Evolutionary conservation across 1,139 yeast genomes (phyloP), one percentile per base, ranked within the genome.

Genomic region (Hanseniaspora gamundiae): DNA sequence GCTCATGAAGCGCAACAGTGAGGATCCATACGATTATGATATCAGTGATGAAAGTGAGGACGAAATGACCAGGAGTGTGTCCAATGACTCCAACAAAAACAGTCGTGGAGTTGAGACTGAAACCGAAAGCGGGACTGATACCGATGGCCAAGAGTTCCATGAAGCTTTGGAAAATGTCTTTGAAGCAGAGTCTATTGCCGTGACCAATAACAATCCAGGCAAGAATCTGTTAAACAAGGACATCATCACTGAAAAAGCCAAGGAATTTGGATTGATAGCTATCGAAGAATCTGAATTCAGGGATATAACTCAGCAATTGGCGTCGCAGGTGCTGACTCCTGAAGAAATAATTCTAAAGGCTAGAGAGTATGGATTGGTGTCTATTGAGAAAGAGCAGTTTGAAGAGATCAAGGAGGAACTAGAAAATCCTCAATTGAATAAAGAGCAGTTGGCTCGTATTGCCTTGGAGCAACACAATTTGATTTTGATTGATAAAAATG

Each of bases 351-450:
- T 67, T 8, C 45, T 59, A 14, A 61, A 57, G 45, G 76, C 78
- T 49, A 60, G 67, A 6, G 76, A 71, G 38, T 60, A 69, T 45
- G 73, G 75, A 9, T 60, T 74, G 42, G 64, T 64, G 3, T 57
- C 75, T 13, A 54, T 78, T 7, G 60, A 74, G 0, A 65, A 65
- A 43, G 66, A 64, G 6, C 68, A 69, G 43, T 57, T 62, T 20
- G 58, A 55, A 17, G 48, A 51, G 22, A 48, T 57, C n/a, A 49
- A 52, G 22, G 42, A 49, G 21, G 53, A 53, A 38, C 39, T 50
- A 19, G 50, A 47, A 45, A 54, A 58, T 36, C 56, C 54, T 26
- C 42, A 48, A 4, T 35, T 55, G 10, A 50, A 51, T 3, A 48
- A 44, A 30, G 54, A 52, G 24, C 51, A 52, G 40, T 42, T 55